Percentiles rank a stretch among this genome's conserved stretches.
Conservation (phyloP, 345 rosid species). For the Lepidium aucheri region DNA sequence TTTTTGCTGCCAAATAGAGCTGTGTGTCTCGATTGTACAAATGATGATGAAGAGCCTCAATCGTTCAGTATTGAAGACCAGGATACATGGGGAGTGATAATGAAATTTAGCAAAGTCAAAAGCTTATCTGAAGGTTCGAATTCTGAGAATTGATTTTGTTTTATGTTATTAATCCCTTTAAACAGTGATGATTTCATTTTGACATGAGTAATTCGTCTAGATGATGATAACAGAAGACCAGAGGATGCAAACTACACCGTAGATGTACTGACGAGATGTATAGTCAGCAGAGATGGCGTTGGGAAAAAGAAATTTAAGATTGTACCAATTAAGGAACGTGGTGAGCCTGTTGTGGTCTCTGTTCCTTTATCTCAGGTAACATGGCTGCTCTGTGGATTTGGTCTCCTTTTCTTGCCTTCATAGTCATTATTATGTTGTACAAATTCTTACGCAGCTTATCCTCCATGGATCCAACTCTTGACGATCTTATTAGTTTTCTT, state of each 20-base stretch:
- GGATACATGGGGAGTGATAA: constrained; percentile 78
- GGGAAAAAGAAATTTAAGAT: constrained; percentile 55
- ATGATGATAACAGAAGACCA: constrained; percentile 59
- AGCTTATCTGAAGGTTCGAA: constrained; percentile 54
- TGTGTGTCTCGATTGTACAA: constrained; percentile 47
- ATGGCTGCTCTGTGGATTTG: not conserved
- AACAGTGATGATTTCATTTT: not conserved
- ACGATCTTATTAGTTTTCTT: constrained; percentile 11
- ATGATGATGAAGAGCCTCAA: constrained; percentile 42
- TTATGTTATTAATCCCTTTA: not conserved
- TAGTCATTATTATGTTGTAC: not conserved
- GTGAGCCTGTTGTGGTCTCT: constrained; percentile 79
- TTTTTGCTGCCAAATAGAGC: constrained; percentile 79
- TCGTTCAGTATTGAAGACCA: constrained; percentile 64
- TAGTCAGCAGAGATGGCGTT: constrained; percentile 49
- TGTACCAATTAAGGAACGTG: constrained; percentile 56
- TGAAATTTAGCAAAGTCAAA: constrained; percentile 68
- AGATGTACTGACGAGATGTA: constrained; percentile 84
- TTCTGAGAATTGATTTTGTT: not conserved
- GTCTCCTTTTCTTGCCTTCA: not conserved
- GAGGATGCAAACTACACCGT: constrained; percentile 69
- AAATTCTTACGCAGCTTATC: not conserved
- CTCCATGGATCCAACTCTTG: not conserved
- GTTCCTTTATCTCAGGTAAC: constrained; percentile 69
- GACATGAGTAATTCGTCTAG: constrained; percentile 33